Base-by-base conservation (phyloP, 2,329 filamentous ascomycete genomes). In the Colletotrichum orbiculare region DNA sequence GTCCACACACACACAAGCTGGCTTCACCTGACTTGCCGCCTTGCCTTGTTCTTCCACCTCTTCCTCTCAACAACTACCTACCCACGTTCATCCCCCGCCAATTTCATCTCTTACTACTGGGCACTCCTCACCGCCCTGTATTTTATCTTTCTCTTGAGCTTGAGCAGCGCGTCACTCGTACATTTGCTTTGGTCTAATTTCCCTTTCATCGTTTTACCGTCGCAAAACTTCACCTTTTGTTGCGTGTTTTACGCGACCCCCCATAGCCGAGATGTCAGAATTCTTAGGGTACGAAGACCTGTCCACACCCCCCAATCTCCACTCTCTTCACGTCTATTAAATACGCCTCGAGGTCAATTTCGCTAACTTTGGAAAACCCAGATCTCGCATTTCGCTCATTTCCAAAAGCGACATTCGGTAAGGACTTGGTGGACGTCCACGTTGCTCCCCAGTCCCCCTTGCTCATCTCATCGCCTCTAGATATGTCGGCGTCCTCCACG, bases 331-430 rank as follows among this genome's bases (percentile, higher is more conserved):
- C 25, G 64, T 62, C 37, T 35, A 42, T 57, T 57, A 57, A 57
- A 61, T 46, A 54, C 47, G 59, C 48, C 59, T 64, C n/a, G 57
- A 54, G 17, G 33, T 46, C 47, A 55, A 42, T 42, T 45, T 64
- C 45, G 53, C 64, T 63, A 45, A 66, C 52, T 60, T 12, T 38
- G 34, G 4, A 25, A 34, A 8, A 55, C 35, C 35, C 79, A 94
- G 93, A 81, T 92, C 94, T 81, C 91, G 92, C 78, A 97, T 97
- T 85, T 97, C 94, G 68, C 89, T 97, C 82, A 96, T 97, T 81
- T 97, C 94, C 67, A 96, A 95, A 85, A 97, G 93, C 80, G 94
- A 97, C 82, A 97, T 97, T 82, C 92, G 94, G 92, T 97, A 86
- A 75, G 89, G 81, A 65, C 62, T 62, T 65, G 62, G 62, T 56